These are phyloP conservation scores for Fusarium zealandicum DNA, from an alignment of 2,329 filamentous ascomycete species.

Conservation along the genomic window DNA sequence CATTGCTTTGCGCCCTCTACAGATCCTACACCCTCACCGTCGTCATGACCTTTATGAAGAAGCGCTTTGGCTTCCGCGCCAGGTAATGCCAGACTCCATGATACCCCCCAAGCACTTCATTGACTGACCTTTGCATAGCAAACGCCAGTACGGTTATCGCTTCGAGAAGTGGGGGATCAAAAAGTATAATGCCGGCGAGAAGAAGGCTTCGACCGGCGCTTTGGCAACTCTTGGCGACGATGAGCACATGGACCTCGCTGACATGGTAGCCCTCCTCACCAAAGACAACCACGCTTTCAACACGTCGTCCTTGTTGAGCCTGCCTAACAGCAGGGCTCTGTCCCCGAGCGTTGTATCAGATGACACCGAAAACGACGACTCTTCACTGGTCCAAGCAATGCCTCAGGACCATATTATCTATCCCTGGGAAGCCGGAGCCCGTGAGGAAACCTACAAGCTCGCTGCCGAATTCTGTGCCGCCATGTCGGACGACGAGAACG, in stretches of 20 bases:
- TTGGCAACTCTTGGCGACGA: slow-evolving; percentile 6
- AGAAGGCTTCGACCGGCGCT: slow-evolving; percentile 9
- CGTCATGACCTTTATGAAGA: slow-evolving; percentile 34
- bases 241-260: slow-evolving; percentile 6
- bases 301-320: not conserved
- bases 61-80: slow-evolving; percentile 22
- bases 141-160: slow-evolving; percentile 44
- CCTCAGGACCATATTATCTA: slow-evolving; percentile 10
- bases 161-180: slow-evolving; percentile 39
- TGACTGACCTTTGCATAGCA: slow-evolving; percentile 27
- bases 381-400: not conserved
- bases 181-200: slow-evolving; percentile 40
- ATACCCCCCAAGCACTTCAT: no score
- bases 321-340: not conserved
- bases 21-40: slow-evolving; percentile 30
- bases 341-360: slow-evolving; percentile 6
- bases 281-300: slow-evolving; percentile 2
- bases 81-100: slow-evolving; percentile 25
- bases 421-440: slow-evolving; percentile 24
- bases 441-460: slow-evolving; percentile 32
- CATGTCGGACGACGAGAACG: slow-evolving; percentile 38
- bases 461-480: slow-evolving; percentile 39
- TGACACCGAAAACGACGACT: slow-evolving; percentile 10
- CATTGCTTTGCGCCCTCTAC: slow-evolving; percentile 32
- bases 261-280: slow-evolving; percentile 6